Percentiles rank a stretch among this genome's conserved stretches.
These are phyloP conservation scores for Dicorynia guianensis DNA, from an alignment of 306 rosid species.

Conservation along the genomic window DNA sequence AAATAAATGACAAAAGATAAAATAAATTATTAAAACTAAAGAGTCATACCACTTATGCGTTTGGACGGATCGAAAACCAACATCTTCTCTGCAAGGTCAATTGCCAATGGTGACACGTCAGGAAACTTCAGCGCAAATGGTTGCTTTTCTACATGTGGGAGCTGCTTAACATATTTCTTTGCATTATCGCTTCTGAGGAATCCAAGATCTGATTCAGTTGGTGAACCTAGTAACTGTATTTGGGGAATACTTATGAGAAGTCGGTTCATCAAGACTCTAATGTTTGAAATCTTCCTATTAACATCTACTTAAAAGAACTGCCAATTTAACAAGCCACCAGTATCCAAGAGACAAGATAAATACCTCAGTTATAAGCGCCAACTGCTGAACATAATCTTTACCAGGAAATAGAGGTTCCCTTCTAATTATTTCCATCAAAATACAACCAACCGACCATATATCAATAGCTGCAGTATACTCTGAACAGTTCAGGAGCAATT, in stretches of 20 bases:
- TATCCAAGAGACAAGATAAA: slow-evolving; percentile 8
- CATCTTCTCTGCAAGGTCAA: slow-evolving; percentile 94
- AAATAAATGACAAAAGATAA: slow-evolving; percentile 17
- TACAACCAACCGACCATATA: slow-evolving; percentile 65
- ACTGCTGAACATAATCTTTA: slow-evolving; percentile 62
- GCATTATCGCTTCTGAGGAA: slow-evolving; percentile 95
- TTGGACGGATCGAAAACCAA: slow-evolving; percentile 86
- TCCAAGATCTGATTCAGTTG: slow-evolving; percentile 87
- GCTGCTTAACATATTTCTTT: slow-evolving; percentile 91
- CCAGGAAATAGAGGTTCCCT: slow-evolving; percentile 64
- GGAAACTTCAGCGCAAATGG: slow-evolving; percentile 70
- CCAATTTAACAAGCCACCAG: slow-evolving; percentile 23
- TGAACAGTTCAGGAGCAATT: slow-evolving; percentile 56
- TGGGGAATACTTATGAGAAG: slow-evolving; percentile 28
- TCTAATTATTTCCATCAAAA: slow-evolving; percentile 59
- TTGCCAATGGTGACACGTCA: slow-evolving; percentile 70
- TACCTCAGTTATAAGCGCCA: slow-evolving; percentile 57
- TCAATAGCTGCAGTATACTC: slow-evolving; percentile 66
- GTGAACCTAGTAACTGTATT: slow-evolving; percentile 86
- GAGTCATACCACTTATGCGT: slow-evolving; percentile 82
- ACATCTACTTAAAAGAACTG: slow-evolving; percentile 4
- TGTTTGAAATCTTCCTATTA: slow-evolving; percentile 1
- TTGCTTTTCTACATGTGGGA: slow-evolving; percentile 71
- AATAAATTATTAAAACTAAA: slow-evolving; percentile 12
- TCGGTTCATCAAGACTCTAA: slow-evolving; percentile 9